Conservation (phyloP, 495 filamentous ascomycete genomes). For the Neurospora pannonica region DNA sequence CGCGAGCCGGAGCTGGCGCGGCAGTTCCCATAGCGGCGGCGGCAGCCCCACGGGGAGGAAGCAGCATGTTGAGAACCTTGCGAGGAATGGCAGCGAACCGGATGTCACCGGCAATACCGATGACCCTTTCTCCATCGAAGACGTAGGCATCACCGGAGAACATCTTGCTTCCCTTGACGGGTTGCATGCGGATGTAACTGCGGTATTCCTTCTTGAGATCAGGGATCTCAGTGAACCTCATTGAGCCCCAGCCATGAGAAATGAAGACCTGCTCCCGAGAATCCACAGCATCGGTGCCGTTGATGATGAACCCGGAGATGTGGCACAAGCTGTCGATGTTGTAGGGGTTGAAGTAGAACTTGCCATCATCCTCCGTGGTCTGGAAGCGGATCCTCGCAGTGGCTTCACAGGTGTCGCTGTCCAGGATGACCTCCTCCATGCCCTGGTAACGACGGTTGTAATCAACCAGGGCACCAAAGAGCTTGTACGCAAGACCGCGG, state of each 20-base stretch:
- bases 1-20: constrained; percentile 3
- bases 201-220: constrained; percentile 55
- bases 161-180: constrained; percentile 41
- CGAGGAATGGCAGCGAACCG: constrained; percentile 61
- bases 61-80: constrained; percentile 53
- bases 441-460: constrained; percentile 59
- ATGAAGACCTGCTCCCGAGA: constrained; percentile 64
- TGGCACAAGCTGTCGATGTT: constrained; percentile 64
- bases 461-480: constrained; percentile 62
- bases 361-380: constrained; percentile 45
- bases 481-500: constrained; percentile 66
- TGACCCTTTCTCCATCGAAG: constrained; percentile 54
- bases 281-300: constrained; percentile 64
- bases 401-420: constrained; percentile 61
- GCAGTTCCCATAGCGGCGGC: constrained; percentile 12
- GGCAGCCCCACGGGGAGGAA: constrained; percentile 49
- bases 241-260: constrained; percentile 70
- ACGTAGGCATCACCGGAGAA: constrained; percentile 54
- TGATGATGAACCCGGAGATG: constrained; percentile 71
- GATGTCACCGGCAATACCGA: constrained; percentile 42
- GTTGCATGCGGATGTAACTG: constrained; percentile 62
- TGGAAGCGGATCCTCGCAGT: constrained; percentile 62
- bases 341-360: constrained; percentile 57
- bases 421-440: constrained; percentile 68
- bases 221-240: constrained; percentile 60